Evolutionary conservation across 345 rosid species (phyloP).

Genomic region (Mangifera indica): DNA sequence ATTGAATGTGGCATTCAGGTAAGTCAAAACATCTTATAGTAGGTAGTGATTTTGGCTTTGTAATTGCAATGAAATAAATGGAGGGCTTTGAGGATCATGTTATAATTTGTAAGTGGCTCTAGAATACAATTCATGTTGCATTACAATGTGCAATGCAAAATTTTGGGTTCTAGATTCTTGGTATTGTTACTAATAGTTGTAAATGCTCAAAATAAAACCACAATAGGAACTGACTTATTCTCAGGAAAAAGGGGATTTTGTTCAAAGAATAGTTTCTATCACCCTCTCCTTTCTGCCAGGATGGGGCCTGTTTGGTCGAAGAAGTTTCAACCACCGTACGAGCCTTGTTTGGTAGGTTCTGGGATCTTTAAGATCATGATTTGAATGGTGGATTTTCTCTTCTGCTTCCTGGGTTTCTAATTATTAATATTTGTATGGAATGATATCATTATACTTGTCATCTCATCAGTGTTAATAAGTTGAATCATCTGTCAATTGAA

Average conservation of each 20-base stretch:
- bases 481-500: not conserved
- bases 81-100: not conserved
- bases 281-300: not conserved
- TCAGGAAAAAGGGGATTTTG: not conserved
- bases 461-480: not conserved
- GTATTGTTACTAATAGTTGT: not conserved
- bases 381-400: not conserved
- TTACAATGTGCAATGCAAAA: no score
- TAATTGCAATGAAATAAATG: not conserved
- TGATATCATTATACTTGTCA: not conserved
- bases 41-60: not conserved
- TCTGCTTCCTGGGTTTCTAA: not conserved
- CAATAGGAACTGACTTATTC: not conserved
- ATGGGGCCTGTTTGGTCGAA: not conserved
- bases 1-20: constrained; percentile 20
- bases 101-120: not conserved
- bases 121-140: no score
- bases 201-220: not conserved
- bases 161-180: no score
- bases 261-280: not conserved
- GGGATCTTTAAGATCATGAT: not conserved
- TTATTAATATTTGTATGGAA: not conserved
- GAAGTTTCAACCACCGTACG: not conserved
- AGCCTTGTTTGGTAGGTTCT: not conserved
- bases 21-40: not conserved